These are phyloP conservation scores for Globisporangium mamillatum DNA, from an alignment of 352 stramenopile genomes.

Conservation along the genomic window DNA sequence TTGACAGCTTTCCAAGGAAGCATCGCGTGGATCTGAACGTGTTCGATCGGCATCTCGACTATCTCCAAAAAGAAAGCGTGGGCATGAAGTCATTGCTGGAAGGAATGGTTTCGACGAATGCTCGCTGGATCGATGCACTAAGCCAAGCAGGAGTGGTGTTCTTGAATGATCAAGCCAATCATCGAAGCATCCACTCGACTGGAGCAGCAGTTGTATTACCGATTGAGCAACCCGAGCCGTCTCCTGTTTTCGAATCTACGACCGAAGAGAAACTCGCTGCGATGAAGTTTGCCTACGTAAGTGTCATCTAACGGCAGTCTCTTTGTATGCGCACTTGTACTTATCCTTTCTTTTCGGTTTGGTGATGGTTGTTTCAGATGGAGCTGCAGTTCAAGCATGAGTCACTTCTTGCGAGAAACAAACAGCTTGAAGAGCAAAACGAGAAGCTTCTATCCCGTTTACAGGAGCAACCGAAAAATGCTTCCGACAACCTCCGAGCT, in stretches of 20 bases:
- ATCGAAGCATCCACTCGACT: constrained; percentile 9
- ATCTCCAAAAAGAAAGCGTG: constrained; percentile 61
- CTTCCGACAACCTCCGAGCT: constrained; percentile 54
- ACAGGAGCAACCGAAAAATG: constrained; percentile 50
- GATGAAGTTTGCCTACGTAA: constrained; percentile 42
- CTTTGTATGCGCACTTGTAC: not conserved
- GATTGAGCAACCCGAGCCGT: constrained; percentile 14
- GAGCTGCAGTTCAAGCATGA: constrained; percentile 64
- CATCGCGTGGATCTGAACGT: constrained; percentile 41
- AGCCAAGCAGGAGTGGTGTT: constrained; percentile 19
- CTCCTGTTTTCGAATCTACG: constrained; percentile 17
- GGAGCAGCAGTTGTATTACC: constrained; percentile 18
- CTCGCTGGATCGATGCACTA: constrained; percentile 66
- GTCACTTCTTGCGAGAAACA: constrained; percentile 34
- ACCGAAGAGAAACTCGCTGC: constrained; percentile 48
- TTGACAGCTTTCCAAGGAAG: constrained; percentile 18
- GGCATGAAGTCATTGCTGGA: constrained; percentile 68
- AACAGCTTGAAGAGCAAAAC: constrained; percentile 58
- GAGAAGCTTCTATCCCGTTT: constrained; percentile 59
- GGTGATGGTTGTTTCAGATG: constrained; percentile 16
- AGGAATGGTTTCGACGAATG: constrained; percentile 70
- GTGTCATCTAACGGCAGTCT: not conserved
- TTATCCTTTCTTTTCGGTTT: not conserved
- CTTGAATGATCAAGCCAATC: constrained; percentile 16
- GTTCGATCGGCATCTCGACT: constrained; percentile 66